Evolutionary conservation across 2,329 filamentous ascomycete genomes (phyloP).

Genomic region (Penicillium sp.): DNA sequence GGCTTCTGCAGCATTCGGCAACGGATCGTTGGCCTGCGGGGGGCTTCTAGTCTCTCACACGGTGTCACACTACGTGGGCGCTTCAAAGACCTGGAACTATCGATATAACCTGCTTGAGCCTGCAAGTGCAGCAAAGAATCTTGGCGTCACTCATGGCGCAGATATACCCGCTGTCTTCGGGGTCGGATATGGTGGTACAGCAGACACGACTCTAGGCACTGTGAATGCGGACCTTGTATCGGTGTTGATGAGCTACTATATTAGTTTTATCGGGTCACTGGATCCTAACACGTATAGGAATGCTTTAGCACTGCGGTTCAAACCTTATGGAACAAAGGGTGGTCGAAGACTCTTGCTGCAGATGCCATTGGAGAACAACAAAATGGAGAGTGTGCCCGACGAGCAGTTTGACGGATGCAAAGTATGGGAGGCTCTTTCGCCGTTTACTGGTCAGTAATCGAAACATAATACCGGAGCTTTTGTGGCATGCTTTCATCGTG

Average conservation of each 20-base stretch:
- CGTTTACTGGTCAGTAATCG: too few species aligned
- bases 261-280: constrained; percentile 50
- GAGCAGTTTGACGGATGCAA: too few species aligned
- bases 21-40: constrained; percentile 55
- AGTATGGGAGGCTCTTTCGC: too few species aligned
- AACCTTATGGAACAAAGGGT: too few species aligned
- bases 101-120: constrained; percentile 51
- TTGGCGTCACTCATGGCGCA: constrained; percentile 43
- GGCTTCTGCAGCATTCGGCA: constrained; percentile 41
- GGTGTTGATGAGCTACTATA: constrained; percentile 49
- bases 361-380: too few species aligned
- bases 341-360: too few species aligned
- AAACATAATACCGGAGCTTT: too few species aligned
- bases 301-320: neutral
- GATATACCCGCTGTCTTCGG: constrained; percentile 32
- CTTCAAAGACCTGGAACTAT: constrained; percentile 50
- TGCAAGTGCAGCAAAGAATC: constrained; percentile 40
- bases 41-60: constrained; percentile 45
- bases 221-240: constrained; percentile 39
- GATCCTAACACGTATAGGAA: constrained; percentile 34
- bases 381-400: too few species aligned
- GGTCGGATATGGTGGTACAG: constrained; percentile 17
- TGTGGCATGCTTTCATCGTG: too few species aligned
- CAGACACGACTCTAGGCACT: constrained; percentile 33
- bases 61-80: constrained; percentile 28